Conservation (phyloP, 2,329 filamentous ascomycete species). For the Aspergillus pseudoglaucus region DNA sequence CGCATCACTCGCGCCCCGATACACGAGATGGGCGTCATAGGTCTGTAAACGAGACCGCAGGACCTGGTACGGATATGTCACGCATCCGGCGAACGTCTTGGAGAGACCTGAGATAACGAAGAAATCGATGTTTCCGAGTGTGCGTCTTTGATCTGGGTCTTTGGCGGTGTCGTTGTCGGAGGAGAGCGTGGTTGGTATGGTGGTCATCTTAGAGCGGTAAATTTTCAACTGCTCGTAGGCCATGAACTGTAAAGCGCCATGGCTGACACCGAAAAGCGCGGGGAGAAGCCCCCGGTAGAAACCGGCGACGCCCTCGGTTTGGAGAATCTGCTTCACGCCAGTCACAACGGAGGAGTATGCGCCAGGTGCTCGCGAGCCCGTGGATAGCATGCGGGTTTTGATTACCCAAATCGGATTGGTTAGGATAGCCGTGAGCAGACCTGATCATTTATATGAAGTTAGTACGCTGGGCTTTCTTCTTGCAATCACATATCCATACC, state of each 20-base stretch:
- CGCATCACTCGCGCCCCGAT: constrained; percentile 67
- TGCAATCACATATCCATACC: constrained; percentile 30
- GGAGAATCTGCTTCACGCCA: constrained; percentile 62
- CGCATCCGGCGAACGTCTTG: constrained; percentile 82
- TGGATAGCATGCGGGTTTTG: constrained; percentile 94
- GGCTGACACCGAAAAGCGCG: constrained; percentile 76
- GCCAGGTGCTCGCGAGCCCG: constrained; percentile 63
- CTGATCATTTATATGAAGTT: constrained; percentile 28
- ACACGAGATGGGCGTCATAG: constrained; percentile 70
- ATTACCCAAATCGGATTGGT: constrained; percentile 98
- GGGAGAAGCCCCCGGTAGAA: constrained; percentile 86
- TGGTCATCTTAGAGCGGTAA: constrained; percentile 46
- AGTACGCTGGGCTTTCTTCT: background rate
- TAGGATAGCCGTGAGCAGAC: constrained; percentile 68
- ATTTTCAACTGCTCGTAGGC: constrained; percentile 75
- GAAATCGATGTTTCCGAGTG: constrained; percentile 66
- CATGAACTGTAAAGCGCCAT: constrained; percentile 92
- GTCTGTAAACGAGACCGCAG: constrained; percentile 82
- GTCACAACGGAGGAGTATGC: constrained; percentile 74
- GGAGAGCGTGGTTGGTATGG: constrained; percentile 14
- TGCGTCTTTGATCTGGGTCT: constrained; percentile 5
- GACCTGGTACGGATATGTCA: constrained; percentile 93
- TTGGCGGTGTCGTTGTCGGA: background rate
- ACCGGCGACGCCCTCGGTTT: constrained; percentile 65
- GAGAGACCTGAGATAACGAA: constrained; percentile 71